Percentiles rank a stretch among this genome's conserved stretches.
These are phyloP conservation scores for Datisca glomerata DNA, from an alignment of 306 rosid species.

Conservation along the genomic window DNA sequence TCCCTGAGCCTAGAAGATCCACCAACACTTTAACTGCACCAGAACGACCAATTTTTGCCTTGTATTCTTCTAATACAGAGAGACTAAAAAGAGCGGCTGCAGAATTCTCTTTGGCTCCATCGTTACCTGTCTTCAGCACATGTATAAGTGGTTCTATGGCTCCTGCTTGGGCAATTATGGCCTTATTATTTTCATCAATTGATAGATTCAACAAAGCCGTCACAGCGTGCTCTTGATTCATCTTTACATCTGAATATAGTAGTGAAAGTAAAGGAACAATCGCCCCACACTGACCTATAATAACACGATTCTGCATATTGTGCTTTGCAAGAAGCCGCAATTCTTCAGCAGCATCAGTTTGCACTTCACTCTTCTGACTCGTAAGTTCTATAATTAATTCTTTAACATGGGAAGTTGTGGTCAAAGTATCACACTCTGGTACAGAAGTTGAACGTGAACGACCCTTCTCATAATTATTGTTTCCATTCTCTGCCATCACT, in stretches of 20 bases:
- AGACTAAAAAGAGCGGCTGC: constrained; percentile 90
- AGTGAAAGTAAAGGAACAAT: constrained; percentile 49
- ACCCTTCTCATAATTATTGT: constrained; percentile 19
- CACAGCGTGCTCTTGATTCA: constrained; percentile 86
- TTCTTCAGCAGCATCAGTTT: constrained; percentile 74
- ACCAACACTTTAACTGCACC: constrained; percentile 85
- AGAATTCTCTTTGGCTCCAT: constrained; percentile 81
- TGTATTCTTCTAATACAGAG: constrained; percentile 63
- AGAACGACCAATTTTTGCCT: constrained; percentile 78
- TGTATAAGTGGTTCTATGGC: constrained; percentile 75
- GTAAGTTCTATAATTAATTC: constrained; percentile 65
- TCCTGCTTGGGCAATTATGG: constrained; percentile 68
- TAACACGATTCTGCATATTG: constrained; percentile 64
- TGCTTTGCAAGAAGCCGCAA: constrained; percentile 73
- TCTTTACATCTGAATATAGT: constrained; percentile 45
- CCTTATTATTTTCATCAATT: constrained; percentile 58
- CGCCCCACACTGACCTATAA: constrained; percentile 60
- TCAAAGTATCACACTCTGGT: constrained; percentile 31
- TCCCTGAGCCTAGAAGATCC: constrained; percentile 70
- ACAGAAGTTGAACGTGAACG: constrained; percentile 24
- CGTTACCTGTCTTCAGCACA: constrained; percentile 68
- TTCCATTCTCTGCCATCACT: constrained; percentile 25
- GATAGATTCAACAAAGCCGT: constrained; percentile 87
- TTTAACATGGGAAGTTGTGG: constrained; percentile 41
- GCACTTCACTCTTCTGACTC: constrained; percentile 41